Conservation (phyloP, 2,329 filamentous ascomycete genomes). For the Albophoma yamanashiensis region DNA sequence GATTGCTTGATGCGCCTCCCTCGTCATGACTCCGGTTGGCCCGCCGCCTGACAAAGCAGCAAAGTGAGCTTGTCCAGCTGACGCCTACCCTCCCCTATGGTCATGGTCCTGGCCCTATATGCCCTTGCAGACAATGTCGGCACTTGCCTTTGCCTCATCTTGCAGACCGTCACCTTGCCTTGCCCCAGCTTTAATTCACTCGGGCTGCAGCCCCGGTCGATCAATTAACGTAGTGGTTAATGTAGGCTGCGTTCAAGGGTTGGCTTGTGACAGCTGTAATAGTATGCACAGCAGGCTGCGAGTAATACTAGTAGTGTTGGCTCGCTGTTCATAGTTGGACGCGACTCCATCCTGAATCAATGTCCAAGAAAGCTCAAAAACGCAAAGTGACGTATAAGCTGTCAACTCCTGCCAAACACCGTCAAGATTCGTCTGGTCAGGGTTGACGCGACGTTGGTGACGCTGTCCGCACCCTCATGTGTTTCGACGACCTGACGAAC, state of each 20-base stretch:
- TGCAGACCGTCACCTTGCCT: neutral
- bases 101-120: too few relatives aligned
- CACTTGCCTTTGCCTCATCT: neutral
- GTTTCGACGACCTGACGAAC: neutral
- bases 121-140: neutral
- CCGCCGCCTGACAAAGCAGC: neutral
- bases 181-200: neutral
- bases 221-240: neutral
- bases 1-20: neutral
- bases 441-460: too few relatives aligned
- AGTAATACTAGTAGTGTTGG: neutral
- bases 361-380: too few relatives aligned
- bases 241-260: too few relatives aligned
- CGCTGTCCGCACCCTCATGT: too few relatives aligned
- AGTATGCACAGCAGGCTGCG: too few relatives aligned
- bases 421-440: too few relatives aligned
- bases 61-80: neutral
- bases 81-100: neutral
- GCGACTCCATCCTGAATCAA: too few relatives aligned
- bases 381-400: too few relatives aligned
- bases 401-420: too few relatives aligned
- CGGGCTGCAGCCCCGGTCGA: neutral
- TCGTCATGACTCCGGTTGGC: neutral
- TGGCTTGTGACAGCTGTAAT: too few relatives aligned
- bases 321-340: neutral